Percentiles rank a stretch among this genome's conserved stretches.
Conservation (phyloP, 257 asterid species). For the Jacaranda mimosifolia region DNA sequence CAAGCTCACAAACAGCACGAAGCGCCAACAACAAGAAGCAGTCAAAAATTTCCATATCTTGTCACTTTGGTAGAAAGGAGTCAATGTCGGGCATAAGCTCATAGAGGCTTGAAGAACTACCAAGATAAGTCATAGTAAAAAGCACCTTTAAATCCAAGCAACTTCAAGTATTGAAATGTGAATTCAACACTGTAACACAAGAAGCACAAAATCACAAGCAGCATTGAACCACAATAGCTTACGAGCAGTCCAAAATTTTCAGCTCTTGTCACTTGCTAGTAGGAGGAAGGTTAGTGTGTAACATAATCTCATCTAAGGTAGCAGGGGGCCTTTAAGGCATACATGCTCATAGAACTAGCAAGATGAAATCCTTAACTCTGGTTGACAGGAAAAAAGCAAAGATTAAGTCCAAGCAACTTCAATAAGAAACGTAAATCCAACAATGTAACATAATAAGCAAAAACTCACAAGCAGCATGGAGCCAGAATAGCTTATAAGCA, state of each 20-base stretch:
- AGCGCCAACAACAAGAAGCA: no score
- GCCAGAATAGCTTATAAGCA: slow-evolving; percentile 32
- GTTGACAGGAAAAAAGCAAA: slow-evolving; percentile 17
- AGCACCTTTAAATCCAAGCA: not conserved
- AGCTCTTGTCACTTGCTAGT: not conserved
- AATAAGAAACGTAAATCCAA: slow-evolving; percentile 30
- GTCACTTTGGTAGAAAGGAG: no score
- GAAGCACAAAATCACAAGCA: not conserved
- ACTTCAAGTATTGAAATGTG: slow-evolving; percentile 2
- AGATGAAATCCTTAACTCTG: not conserved
- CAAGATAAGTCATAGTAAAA: no score
- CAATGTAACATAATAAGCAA: slow-evolving; percentile 24
- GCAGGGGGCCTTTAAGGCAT: not conserved
- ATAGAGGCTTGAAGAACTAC: no score
- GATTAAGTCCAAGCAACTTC: slow-evolving; percentile 12
- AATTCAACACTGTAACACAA: not conserved
- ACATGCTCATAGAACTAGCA: not conserved
- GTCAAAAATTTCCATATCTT: no score
- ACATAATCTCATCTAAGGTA: slow-evolving; percentile 10
- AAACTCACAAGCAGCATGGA: slow-evolving; percentile 25
- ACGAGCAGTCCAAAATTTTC: not conserved
- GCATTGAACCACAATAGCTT: not conserved
- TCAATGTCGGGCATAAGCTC: no score
- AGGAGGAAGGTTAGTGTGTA: not conserved
- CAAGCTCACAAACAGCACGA: no score